Conservation (phyloP, 164 flowering plant species). For the Annona cherimola region DNA sequence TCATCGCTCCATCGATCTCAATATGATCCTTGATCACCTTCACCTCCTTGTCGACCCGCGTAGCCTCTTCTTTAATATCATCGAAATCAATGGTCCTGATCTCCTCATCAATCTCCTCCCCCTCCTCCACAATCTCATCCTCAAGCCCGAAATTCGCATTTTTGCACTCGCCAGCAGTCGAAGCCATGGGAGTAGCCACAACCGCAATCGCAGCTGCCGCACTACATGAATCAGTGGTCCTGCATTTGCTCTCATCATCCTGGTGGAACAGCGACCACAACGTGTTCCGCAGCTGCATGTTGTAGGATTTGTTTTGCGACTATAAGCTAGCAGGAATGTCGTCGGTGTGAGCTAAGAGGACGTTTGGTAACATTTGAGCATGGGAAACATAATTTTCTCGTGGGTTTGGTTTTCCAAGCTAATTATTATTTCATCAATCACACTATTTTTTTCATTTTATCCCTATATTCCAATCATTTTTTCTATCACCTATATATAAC, state of each 20-base stretch:
- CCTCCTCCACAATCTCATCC: slow-evolving; percentile 24
- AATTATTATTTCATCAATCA: too few relatives aligned
- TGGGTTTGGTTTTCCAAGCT: too few relatives aligned
- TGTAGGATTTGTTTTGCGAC: slow-evolving; percentile 85
- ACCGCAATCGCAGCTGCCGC: slow-evolving; percentile 13
- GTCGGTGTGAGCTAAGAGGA: slow-evolving; percentile 61
- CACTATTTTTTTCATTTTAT: too few relatives aligned
- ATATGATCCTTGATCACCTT: slow-evolving; percentile 90
- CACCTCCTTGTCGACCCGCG: slow-evolving; percentile 34
- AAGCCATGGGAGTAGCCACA: background rate
- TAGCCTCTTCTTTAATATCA: slow-evolving; percentile 7
- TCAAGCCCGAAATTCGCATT: background rate
- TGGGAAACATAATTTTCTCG: too few relatives aligned
- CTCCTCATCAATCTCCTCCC: background rate
- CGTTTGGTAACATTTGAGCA: slow-evolving; percentile 74
- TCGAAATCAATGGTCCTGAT: background rate
- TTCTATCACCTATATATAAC: too few relatives aligned
- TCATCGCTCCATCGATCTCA: slow-evolving; percentile 59
- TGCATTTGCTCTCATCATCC: slow-evolving; percentile 44
- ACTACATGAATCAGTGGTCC: slow-evolving; percentile 12
- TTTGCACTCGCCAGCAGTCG: background rate
- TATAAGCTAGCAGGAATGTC: slow-evolving; percentile 51
- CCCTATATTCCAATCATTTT: too few relatives aligned
- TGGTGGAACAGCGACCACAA: slow-evolving; percentile 53
- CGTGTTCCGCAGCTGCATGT: slow-evolving; percentile 61